Base-by-base conservation (phyloP, 345 rosid species). In the Kandelia obovata region DNA sequence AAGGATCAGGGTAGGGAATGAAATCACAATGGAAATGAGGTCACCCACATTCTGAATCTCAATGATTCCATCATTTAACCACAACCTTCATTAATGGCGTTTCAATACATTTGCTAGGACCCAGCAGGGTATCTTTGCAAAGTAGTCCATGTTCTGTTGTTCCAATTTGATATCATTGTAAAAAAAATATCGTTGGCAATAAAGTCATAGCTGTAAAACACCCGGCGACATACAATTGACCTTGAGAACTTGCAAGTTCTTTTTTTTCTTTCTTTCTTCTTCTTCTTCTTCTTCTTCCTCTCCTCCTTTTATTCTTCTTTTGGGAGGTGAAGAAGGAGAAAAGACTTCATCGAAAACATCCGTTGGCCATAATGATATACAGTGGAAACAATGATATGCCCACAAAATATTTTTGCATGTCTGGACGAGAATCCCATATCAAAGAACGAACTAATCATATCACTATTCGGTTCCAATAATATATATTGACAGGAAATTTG, bases 401-500 rank as follows among this genome's bases (percentile, higher is more conserved):
- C n/a, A 19, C 9, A 52, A 19, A 59, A 55, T 68, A 16, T 75
- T 55, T 46, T 39, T 4, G 37, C 37, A 34, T 7, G 37, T 34
- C 13, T 61, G 57, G 65, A 58, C 71, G 75, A 78, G 62, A 72
- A 69, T 75, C 64, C 4, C 9, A 52, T 61, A 30, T 6, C 49
- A 15, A 47, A 15, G 17, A 49, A 66, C 63, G 16, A 53, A 60
- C 10, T 23, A 51, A 78, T 69, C 53, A 74, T 34, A 7, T 27
- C 65, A 35, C 31, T 11, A 31, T 61, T 60, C 61, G 72, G 58
- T 60, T 30, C 69, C 75, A 74, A 71, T 78, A 76, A 80, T 74
- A 23, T 6, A 21, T 53, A 68, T 66, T 66, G 43, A 71, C 77
- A 76, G 66, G 71, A 77, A 83, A 78, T 73, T 62, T 30, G 66